Evolutionary conservation across 1,139 yeast genomes (phyloP), one percentile per base, ranked within the genome.

Genomic region (Suhomyces atakaporum): DNA sequence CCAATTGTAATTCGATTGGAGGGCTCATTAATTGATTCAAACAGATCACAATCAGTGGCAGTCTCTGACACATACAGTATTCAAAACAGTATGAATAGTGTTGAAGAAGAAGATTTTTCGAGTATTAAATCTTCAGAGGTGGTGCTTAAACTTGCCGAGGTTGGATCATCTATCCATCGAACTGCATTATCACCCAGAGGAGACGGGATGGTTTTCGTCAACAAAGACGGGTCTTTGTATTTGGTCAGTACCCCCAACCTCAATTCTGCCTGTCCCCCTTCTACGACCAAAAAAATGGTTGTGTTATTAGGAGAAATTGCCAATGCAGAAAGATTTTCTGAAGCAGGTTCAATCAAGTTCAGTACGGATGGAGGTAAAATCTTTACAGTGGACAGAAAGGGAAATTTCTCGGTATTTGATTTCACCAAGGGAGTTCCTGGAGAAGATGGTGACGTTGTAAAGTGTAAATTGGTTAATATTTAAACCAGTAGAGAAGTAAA

Each of bases 341-440:
- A 84, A 52, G 77, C 94, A 2, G 96, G 96, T 0, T 72, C 92
- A 1, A 60, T 89, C 41, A 64, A 73, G 36, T 90, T 88, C 54
- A 81, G 90, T 20, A 72, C 79, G 3, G 88, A 85, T 52, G 97
- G 97, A 0, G 90, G 90, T 31, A 81, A 80, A 44, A 66, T 90
- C 14, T 82, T 79, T 47, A 73, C 80, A 4, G 73, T 88, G 9
- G 97, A 90, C 58, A 67, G 96, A 27, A 86, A 84, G 50, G 97
- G 97, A 0, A 61, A 79, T 1, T 66, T 89, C 33, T 79, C 81
- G 47, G 77, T 88, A 16, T 87, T 85, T 51, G 97, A 90, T 58
- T 90, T 88, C 59, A 86, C 95, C 11, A 90, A 89, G 37, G 96
- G 95, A 3, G 62, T 81, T 10, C 92, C 94, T 1, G 75, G 76